Evolutionary conservation across 208 protist species (phyloP).

Genomic region (Trypanosoma mega): DNA sequence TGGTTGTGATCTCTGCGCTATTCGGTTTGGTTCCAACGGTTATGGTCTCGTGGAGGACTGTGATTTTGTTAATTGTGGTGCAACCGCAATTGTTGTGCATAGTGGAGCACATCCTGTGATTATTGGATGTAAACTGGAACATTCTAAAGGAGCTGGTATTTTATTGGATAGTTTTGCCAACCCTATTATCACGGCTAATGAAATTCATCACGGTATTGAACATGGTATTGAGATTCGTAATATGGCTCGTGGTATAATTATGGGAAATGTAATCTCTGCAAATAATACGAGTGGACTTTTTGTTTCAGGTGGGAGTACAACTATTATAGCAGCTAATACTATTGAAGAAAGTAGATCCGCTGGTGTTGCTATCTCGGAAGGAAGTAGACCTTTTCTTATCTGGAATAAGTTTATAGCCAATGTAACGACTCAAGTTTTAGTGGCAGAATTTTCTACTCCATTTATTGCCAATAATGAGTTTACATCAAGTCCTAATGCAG

Average conservation of each 20-base stretch:
- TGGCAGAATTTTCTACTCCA: constrained; percentile 40
- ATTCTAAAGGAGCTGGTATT: constrained; percentile 59
- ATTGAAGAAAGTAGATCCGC: constrained; percentile 49
- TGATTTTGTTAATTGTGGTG: constrained; percentile 71
- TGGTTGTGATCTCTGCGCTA: constrained; percentile 64
- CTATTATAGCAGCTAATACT: constrained; percentile 63
- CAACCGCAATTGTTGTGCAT: constrained; percentile 69
- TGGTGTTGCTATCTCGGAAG: constrained; percentile 38
- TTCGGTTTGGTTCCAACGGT: constrained; percentile 69
- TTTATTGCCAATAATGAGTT: constrained; percentile 74
- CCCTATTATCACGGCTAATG: constrained; percentile 84
- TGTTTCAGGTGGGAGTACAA: constrained; percentile 43
- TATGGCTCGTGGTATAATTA: constrained; percentile 64
- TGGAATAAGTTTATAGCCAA: constrained; percentile 68
- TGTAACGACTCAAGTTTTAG: constrained; percentile 41
- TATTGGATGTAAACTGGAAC: constrained; percentile 72
- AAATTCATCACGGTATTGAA: constrained; percentile 50
- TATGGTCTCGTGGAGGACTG: constrained; percentile 84
- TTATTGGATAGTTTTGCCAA: constrained; percentile 75
- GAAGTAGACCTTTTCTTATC: constrained; percentile 54
- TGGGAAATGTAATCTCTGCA: constrained; percentile 70
- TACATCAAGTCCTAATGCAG: constrained; percentile 31
- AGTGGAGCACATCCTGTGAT: constrained; percentile 77
- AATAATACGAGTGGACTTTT: constrained; percentile 53
- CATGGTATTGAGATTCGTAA: constrained; percentile 56